Evolutionary conservation across 495 filamentous ascomycete genomes (phyloP).

Genomic region (Neurospora tetraspora): DNA sequence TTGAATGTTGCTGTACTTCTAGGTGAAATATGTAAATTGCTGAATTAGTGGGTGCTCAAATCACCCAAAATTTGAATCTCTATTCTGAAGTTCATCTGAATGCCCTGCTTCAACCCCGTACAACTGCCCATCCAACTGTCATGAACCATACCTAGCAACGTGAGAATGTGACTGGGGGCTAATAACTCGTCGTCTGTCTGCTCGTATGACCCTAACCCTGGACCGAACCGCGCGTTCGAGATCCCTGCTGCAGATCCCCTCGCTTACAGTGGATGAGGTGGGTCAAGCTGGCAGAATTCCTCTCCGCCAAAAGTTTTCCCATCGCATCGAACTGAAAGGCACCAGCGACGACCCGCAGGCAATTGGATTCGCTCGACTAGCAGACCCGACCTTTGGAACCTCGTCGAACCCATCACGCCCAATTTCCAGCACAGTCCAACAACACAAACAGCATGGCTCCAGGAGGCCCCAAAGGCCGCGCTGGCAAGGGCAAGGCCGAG

Average conservation of each 20-base stretch:
- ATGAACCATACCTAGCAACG: not conserved
- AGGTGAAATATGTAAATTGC: not conserved
- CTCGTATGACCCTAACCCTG: not conserved
- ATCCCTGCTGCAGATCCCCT: not conserved
- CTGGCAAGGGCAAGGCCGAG: conserved; percentile 4
- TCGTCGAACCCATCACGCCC: conserved; percentile 9
- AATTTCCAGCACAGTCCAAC: not conserved
- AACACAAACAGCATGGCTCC: conserved; percentile 12
- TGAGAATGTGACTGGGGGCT: not conserved
- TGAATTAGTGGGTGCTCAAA: not conserved
- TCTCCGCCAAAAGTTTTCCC: conserved; percentile 27
- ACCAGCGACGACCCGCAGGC: not conserved
- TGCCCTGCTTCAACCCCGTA: not conserved
- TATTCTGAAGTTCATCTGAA: not conserved
- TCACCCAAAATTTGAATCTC: not conserved
- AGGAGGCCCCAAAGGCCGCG: conserved; percentile 7
- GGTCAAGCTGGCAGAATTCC: conserved; percentile 21
- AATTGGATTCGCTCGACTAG: not conserved
- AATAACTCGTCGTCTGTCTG: not conserved
- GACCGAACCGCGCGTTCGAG: not conserved
- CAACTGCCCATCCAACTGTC: not conserved
- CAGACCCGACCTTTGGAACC: not conserved
- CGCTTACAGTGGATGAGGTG: conserved; percentile 3
- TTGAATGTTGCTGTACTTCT: not conserved
- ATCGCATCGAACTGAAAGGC: not conserved